Evolutionary conservation across 2,329 filamentous ascomycete genomes (phyloP).

Genomic region (Colletotrichum cordylinicola): DNA sequence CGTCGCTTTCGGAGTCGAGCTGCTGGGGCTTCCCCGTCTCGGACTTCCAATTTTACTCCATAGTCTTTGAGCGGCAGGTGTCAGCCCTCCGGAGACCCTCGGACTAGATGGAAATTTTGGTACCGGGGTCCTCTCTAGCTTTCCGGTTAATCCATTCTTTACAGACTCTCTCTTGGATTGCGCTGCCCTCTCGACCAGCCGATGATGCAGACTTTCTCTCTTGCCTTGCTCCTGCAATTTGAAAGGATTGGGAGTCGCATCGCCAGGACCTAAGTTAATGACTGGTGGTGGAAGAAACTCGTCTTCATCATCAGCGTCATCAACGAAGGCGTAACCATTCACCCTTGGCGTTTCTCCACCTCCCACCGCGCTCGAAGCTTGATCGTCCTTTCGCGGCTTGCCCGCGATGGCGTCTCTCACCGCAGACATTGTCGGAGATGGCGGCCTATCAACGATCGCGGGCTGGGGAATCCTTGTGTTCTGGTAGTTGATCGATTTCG

Average conservation of each 20-base stretch:
- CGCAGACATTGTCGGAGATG: constrained; percentile 84
- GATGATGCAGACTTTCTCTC: constrained; percentile 82
- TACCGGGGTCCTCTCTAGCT: constrained; percentile 64
- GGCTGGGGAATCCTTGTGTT: constrained; percentile 79
- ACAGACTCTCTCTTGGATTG: constrained; percentile 71
- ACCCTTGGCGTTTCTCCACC: constrained; percentile 86
- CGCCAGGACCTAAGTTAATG: constrained; percentile 64
- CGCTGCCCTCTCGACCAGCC: constrained; percentile 84
- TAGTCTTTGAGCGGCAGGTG: constrained; percentile 75
- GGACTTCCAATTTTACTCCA: constrained; percentile 63
- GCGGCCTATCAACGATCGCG: constrained; percentile 52
- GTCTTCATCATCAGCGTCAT: constrained; percentile 71
- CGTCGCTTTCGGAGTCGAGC: constrained; percentile 41
- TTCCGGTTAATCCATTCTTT: constrained; percentile 65
- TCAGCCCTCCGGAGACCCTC: constrained; percentile 62
- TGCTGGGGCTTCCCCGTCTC: constrained; percentile 42
- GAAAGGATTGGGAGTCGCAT: constrained; percentile 79
- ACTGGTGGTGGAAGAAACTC: constrained; percentile 36
- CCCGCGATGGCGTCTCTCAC: constrained; percentile 86
- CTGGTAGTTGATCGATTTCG: constrained; percentile 78
- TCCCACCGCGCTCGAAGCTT: constrained; percentile 60
- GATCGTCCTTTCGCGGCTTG: constrained; percentile 65
- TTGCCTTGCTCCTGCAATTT: constrained; percentile 75
- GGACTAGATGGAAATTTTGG: constrained; percentile 75
- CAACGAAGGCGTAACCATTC: constrained; percentile 93